Base-by-base conservation (phyloP, 1,284 basidiomycete genomes). In the Puccinia hordei region DNA sequence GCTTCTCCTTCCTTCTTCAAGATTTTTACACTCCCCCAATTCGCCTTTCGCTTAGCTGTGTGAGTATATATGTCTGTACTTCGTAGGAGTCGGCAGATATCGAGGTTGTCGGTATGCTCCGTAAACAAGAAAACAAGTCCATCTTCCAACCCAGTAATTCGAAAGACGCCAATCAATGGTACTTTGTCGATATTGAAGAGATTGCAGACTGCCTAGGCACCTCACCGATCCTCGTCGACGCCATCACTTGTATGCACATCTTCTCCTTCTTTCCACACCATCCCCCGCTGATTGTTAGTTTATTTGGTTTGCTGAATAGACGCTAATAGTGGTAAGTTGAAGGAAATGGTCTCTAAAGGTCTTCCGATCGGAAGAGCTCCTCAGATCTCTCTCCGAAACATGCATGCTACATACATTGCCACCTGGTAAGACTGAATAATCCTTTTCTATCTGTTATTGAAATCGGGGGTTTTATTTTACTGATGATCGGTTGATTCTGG, bases 391-490 rank as follows among this genome's bases (percentile, higher is more conserved):
- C 87, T 99, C 72, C 89, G 97, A 59, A 99, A 99, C 86, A 91
- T 94, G 79, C 96, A 99, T 87, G 89, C 94, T 12, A 95, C 94
- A 8, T 99, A 99, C 86, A 93, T 96, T 8, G 90, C 92, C 24
- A 99, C 96, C 15, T 99, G 96, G 96, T 95, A 44, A 78, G 82
- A 35, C 44, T 44, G 9, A 22, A 5, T 49, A 13, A 22, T 27
- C 33, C 15, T 59, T 33, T 38, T 17, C 2, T 27, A 15, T 22
- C 27, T 12, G 15, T 41, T 35, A 33, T 24, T 9, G n/a, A 10
- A 38, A 33, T 30, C n/a, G 38, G 38, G 38, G 38, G 38, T 4
- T 2, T 2, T 2, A 22, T 2, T 30, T 35, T 38, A 63, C 22
- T 63, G 59, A 38, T 57, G 17, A 4, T 27, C 5, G 1, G 35